phyloP scores from a whole-genome alignment of 805 yeast species.

The Metschnikowia henanensis region DNA sequence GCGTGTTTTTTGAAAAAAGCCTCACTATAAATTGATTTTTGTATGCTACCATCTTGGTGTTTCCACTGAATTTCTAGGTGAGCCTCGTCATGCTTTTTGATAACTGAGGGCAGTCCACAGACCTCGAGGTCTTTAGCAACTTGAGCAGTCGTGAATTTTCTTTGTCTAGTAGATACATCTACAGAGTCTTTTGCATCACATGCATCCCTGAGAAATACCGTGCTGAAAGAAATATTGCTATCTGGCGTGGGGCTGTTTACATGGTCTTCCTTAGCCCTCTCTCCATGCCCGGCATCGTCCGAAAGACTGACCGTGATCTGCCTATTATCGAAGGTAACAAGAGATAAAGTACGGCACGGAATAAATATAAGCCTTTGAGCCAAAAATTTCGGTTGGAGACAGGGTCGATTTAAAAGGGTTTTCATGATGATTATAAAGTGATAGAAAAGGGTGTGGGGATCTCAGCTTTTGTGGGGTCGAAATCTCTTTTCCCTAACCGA shows the following conservation, averaged over 20 bases:
- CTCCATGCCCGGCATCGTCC: slow-evolving; percentile 12
- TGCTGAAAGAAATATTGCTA: slow-evolving; percentile 38
- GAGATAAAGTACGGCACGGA: slow-evolving; percentile 7
- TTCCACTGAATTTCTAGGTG: slow-evolving; percentile 43
- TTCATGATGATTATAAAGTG: no score
- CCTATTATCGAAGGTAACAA: slow-evolving; percentile 21
- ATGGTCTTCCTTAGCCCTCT: background rate
- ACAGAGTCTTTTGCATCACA: slow-evolving; percentile 49
- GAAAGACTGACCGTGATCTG: slow-evolving; percentile 25
- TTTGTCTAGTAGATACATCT: slow-evolving; percentile 59
- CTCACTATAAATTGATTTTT: slow-evolving; percentile 40
- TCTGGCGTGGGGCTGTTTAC: background rate
- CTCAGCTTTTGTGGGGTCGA: background rate
- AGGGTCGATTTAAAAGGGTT: no score
- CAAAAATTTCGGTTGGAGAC: no score
- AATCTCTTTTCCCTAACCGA: no score
- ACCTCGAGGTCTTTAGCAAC: slow-evolving; percentile 40
- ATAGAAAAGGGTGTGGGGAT: no score
- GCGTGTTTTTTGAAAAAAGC: slow-evolving; percentile 49
- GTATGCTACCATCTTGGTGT: slow-evolving; percentile 24
- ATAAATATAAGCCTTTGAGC: no score
- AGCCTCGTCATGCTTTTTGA: slow-evolving; percentile 22
- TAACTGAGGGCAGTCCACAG: slow-evolving; percentile 29
- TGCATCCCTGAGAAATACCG: slow-evolving; percentile 65
- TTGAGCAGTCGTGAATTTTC: slow-evolving; percentile 60